Evolutionary conservation across 1,284 basidiomycete genomes (phyloP).

Genomic region (Thecaphora frezii): DNA sequence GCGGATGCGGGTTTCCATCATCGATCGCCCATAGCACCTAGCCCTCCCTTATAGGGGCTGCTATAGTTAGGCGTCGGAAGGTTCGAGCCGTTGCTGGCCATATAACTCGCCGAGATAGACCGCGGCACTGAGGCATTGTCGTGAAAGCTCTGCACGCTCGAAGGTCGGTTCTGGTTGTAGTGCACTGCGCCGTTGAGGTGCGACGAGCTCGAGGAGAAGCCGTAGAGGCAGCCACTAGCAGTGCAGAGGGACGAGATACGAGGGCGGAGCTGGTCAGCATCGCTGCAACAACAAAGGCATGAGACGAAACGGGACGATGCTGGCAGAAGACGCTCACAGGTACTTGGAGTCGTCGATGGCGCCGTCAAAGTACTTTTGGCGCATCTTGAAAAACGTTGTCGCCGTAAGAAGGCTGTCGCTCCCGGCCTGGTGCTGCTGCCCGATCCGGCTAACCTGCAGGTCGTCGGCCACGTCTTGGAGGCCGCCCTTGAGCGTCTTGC

Average conservation of each 20-base stretch:
- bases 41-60: slow-evolving; percentile 31
- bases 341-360: slow-evolving; percentile 67
- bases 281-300: too few relatives aligned
- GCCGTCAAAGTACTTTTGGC: slow-evolving; percentile 84
- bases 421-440: slow-evolving; percentile 91
- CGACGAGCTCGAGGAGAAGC: slow-evolving; percentile 48
- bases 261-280: background rate
- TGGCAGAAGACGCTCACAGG: slow-evolving; percentile 11
- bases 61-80: slow-evolving; percentile 11
- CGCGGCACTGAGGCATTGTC: slow-evolving; percentile 27
- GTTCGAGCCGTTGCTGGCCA: slow-evolving; percentile 18
- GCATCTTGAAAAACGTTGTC: slow-evolving; percentile 93
- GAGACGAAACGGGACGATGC: background rate
- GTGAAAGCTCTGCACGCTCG: slow-evolving; percentile 35
- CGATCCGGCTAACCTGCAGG: slow-evolving; percentile 83
- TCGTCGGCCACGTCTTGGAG: slow-evolving; percentile 95
- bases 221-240: slow-evolving; percentile 45
- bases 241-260: too few relatives aligned
- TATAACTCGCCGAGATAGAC: slow-evolving; percentile 29
- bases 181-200: slow-evolving; percentile 39
- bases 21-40: slow-evolving; percentile 24
- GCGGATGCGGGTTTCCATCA: too few relatives aligned
- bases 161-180: slow-evolving; percentile 31
- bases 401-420: slow-evolving; percentile 92
- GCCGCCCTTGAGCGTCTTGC: slow-evolving; percentile 88